A percentile compares a stretch with the other conserved stretches of the same genome.
Conservation (phyloP, 1,284 basidiomycete species). For the Megacollybia platyphylla region DNA sequence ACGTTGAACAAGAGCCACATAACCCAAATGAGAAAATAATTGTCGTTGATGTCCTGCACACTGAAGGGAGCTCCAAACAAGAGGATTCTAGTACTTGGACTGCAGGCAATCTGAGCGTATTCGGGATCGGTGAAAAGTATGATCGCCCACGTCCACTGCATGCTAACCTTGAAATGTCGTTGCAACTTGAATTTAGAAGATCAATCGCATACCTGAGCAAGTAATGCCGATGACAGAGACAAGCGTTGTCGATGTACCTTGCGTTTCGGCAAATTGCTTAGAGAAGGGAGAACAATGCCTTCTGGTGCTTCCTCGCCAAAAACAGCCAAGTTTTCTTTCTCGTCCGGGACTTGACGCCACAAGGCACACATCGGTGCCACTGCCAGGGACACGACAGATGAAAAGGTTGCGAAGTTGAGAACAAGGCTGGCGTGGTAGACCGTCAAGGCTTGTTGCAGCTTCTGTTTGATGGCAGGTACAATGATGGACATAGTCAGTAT, state of each 20-base stretch:
- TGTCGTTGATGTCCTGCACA: background rate
- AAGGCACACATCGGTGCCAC: constrained; percentile 13
- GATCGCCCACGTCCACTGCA: background rate
- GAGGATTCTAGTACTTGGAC: background rate
- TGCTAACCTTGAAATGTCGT: background rate
- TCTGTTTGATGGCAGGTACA: constrained; percentile 11
- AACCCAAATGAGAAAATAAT: background rate
- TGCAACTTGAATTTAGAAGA: background rate
- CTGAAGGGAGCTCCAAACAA: background rate
- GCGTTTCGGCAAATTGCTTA: constrained; percentile 8
- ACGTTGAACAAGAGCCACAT: background rate
- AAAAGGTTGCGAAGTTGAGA: constrained; percentile 12
- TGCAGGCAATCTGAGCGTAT: background rate
- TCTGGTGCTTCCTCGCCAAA: constrained; percentile 4
- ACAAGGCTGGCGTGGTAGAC: constrained; percentile 12
- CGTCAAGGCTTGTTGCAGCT: constrained; percentile 8
- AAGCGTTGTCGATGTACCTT: constrained; percentile 10
- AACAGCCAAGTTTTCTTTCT: background rate
- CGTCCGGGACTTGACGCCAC: constrained; percentile 5
- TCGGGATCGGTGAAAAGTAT: background rate
- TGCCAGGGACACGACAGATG: constrained; percentile 11
- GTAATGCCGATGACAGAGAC: constrained; percentile 10
- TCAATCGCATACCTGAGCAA: constrained; percentile 7
- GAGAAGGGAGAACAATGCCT: background rate
- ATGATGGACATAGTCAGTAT: constrained; percentile 11